phyloP scores from a whole-genome alignment of 768 basidiomycete genomes.

The Lactarius evosmus region DNA sequence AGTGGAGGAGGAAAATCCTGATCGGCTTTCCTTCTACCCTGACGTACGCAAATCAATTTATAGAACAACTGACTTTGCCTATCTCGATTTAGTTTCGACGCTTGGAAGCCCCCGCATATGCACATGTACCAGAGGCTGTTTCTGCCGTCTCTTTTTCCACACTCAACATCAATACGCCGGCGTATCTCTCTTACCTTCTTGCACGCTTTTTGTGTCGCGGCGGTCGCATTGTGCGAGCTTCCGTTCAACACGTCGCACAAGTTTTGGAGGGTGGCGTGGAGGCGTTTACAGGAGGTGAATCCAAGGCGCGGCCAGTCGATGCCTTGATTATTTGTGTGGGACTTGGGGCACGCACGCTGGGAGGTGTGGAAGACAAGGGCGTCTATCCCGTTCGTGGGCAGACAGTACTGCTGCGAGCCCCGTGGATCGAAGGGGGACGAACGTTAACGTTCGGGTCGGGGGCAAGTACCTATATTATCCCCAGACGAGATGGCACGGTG shows the following conservation, averaged over 20 bases:
- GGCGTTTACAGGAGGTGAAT: constrained; percentile 27
- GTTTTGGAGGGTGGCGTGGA: constrained; percentile 58
- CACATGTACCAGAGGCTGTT: constrained; percentile 36
- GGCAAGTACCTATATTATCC: constrained; percentile 61
- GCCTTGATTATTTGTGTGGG: constrained; percentile 72
- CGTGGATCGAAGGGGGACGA: constrained; percentile 53
- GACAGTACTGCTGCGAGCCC: constrained; percentile 43
- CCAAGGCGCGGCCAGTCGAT: constrained; percentile 33
- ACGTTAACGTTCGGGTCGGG: constrained; percentile 42
- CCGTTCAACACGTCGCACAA: constrained; percentile 67
- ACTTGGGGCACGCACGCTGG: constrained; percentile 51
- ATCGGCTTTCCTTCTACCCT: constrained; percentile 36
- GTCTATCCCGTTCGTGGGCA: constrained; percentile 49
- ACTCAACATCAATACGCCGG: constrained; percentile 61
- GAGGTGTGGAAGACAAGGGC: constrained; percentile 49
- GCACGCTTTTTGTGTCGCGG: constrained; percentile 55
- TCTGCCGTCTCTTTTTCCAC: constrained; percentile 62
- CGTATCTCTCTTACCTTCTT: constrained; percentile 63
- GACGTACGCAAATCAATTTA: constrained; percentile 30
- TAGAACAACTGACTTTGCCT: background rate
- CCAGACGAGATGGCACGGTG: constrained; percentile 54
- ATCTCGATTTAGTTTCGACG: constrained; percentile 37
- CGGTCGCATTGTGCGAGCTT: constrained; percentile 56
- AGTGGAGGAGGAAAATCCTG: constrained; percentile 39
- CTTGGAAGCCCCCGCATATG: constrained; percentile 42